phyloP scores from a whole-genome alignment of 2,329 filamentous ascomycete genomes.

The Fusarium dlaminii region DNA sequence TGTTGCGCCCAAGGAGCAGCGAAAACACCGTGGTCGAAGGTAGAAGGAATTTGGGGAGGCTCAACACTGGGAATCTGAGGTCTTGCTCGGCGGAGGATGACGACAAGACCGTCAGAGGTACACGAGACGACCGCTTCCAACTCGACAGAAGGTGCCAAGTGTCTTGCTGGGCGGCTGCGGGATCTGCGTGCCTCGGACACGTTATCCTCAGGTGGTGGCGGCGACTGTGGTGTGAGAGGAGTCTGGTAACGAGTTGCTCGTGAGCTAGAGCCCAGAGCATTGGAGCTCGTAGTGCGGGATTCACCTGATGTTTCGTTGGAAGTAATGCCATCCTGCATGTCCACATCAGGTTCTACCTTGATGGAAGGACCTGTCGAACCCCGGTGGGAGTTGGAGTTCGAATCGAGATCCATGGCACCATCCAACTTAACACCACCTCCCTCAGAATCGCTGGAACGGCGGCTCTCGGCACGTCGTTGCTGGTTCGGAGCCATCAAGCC shows the following conservation, averaged over 20 bases:
- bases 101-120: constrained; percentile 86
- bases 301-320: constrained; percentile 11
- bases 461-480: constrained; percentile 31
- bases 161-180: constrained; percentile 5
- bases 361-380: constrained; percentile 39
- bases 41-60: constrained; percentile 56
- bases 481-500: neutral
- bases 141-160: constrained; percentile 65
- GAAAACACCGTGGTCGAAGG: constrained; percentile 72
- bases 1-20: constrained; percentile 82
- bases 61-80: constrained; percentile 71
- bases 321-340: constrained; percentile 25
- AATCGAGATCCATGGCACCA: constrained; percentile 54
- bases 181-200: neutral
- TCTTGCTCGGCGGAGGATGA: constrained; percentile 79
- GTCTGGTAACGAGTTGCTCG: constrained; percentile 14
- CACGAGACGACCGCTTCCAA: constrained; percentile 92
- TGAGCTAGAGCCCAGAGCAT: constrained; percentile 4
- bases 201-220: neutral
- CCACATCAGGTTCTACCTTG: constrained; percentile 49
- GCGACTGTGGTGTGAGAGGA: constrained; percentile 32
- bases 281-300: constrained; percentile 28
- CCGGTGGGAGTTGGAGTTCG: constrained; percentile 40
- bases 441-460: constrained; percentile 52
- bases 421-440: constrained; percentile 59